Evolutionary conservation across 257 asterid species (phyloP).

Genomic region (Solanum virginianum): DNA sequence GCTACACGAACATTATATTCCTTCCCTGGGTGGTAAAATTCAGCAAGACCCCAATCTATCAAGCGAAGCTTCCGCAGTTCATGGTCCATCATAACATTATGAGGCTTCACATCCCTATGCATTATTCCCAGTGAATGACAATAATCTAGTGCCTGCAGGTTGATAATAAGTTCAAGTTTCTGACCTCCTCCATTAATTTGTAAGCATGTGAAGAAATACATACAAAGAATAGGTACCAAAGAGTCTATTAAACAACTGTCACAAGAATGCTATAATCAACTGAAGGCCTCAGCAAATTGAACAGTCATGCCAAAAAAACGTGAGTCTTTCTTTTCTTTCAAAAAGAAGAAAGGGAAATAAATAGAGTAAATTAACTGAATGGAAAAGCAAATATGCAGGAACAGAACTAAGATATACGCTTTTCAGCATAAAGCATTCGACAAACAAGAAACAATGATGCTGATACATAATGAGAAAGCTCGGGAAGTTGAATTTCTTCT

Average conservation of each 20-base stretch:
- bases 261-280: not conserved
- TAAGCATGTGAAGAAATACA: not conserved
- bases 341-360: not conserved
- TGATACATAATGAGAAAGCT: not conserved
- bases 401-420: not conserved
- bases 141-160: conserved; percentile 35
- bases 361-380: not conserved
- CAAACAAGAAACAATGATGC: not conserved
- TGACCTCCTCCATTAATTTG: not conserved
- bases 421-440: not conserved
- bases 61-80: conserved; percentile 37
- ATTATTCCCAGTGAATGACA: conserved; percentile 44
- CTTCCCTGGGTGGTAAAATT: conserved; percentile 39
- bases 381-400: not conserved
- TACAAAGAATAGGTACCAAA: not conserved
- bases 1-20: conserved; percentile 40
- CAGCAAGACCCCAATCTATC: conserved; percentile 47
- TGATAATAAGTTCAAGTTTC: not conserved
- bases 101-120: conserved; percentile 45
- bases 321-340: not conserved
- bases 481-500: not conserved
- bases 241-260: not conserved
- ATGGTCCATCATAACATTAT: conserved; percentile 39
- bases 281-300: not conserved
- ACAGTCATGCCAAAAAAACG: not conserved